Evolutionary conservation across 2,329 filamentous ascomycete genomes (phyloP), one percentile per base, ranked within the genome.

Genomic region (Lachnellula occidentalis): DNA sequence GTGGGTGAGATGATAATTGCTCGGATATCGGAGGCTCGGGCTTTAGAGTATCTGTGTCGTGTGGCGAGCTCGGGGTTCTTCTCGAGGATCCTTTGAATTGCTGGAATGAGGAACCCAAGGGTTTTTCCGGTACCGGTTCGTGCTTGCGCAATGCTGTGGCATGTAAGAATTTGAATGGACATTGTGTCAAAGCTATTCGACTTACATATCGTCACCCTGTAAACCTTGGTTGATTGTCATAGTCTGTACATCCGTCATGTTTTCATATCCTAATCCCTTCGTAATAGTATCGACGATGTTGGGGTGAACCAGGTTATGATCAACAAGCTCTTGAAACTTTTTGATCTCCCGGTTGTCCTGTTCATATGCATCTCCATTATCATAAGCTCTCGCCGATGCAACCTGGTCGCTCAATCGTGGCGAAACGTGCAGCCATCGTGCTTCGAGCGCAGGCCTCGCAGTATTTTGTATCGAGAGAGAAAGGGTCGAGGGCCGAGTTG

Each of bases 91-190:
- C 89, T 87, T 70, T 96, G 90, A 49, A 97, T 73, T 5, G 91
- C 77, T 48, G 94, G 94, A 6, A 97, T 74, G 34, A 99, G 80
- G 77, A 97, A 99, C 48, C 90, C 94, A 55, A 97, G 74, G 0
- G 94, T 99, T 75, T 99, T 99, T 69, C 94, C 94, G 2, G 94
- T 97, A 71, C 94, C 94, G 7, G 94, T 99, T 74, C 89, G 95
- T 58, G 94, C 94, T 76, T 97, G 94, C 36, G 92, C 94, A 64
- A 97, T 81, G 64, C 88, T 91, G 64, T 17, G 37, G 11, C 17
- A 34, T n/a, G 47, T 64, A 45, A 64, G 59, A 51, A 53, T 27
- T 31, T 27, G 12, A 17, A 31, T 12, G 17, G 19, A 15, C 34
- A n/a, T 27, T 9, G 27, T 19, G 7, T n/a, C 11, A 12, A 12